Conservation (phyloP, 2,329 filamentous ascomycete species). For the Clathrospora elynae region DNA sequence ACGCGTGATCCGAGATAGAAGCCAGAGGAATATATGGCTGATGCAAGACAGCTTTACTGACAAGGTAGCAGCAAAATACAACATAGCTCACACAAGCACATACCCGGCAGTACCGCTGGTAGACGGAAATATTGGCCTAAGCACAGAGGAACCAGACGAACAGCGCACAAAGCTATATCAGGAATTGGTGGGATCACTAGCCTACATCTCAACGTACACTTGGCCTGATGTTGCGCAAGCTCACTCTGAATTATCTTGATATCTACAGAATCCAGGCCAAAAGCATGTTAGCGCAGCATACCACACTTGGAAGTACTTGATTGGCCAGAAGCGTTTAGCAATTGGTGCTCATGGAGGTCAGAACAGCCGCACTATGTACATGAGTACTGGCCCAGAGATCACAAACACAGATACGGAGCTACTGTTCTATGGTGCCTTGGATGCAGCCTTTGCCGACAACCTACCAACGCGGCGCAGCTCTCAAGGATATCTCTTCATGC, state of each 20-base stretch:
- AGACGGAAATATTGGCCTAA: constrained; percentile 2
- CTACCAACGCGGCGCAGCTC: too few relatives aligned
- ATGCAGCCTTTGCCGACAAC: too few relatives aligned
- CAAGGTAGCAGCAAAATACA: constrained; percentile 16
- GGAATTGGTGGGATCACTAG: constrained; percentile 17
- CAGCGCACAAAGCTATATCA: constrained; percentile 16
- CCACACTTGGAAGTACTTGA: too few relatives aligned
- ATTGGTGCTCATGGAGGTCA: constrained; percentile 3
- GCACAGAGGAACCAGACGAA: constrained; percentile 1
- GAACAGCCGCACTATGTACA: not conserved
- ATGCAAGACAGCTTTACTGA: constrained; percentile 19
- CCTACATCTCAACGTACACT: constrained; percentile 12
- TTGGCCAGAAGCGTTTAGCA: constrained; percentile 3
- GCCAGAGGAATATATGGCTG: constrained; percentile 11
- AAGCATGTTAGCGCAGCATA: too few relatives aligned
- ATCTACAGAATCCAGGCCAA: too few relatives aligned
- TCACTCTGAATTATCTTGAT: too few relatives aligned
- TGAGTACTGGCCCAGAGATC: not conserved
- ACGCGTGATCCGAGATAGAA: too few relatives aligned
- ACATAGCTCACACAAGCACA: constrained; percentile 3
- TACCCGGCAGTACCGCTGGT: not conserved
- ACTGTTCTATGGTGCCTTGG: too few relatives aligned
- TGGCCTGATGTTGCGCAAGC: constrained; percentile 15
- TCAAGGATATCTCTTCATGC: too few relatives aligned
- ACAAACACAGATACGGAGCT: too few relatives aligned